These are phyloP conservation scores for Conoideocrella luteorostrata DNA, from an alignment of 2,329 filamentous ascomycete species.

Conservation along the genomic window DNA sequence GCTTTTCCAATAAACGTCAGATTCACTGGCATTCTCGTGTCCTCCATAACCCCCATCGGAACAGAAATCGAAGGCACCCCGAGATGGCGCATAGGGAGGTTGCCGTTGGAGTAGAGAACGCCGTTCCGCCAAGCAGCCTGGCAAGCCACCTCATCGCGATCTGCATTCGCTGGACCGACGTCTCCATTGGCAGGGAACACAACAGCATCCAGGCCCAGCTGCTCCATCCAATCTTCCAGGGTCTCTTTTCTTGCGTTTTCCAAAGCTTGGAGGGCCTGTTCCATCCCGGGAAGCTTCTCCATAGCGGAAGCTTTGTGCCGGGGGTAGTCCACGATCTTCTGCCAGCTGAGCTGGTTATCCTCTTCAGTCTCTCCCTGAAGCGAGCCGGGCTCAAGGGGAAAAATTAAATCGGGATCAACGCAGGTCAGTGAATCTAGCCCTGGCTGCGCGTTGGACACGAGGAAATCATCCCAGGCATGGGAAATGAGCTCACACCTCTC, in stretches of 20 bases:
- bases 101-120: conserved; percentile 47
- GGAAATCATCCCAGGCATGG: conserved; percentile 45
- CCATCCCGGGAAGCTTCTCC: conserved; percentile 35
- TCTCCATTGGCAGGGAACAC: conserved; percentile 46
- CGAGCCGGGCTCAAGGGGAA: not conserved
- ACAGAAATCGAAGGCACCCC: conserved; percentile 49
- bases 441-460: conserved; percentile 33
- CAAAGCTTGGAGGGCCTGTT: conserved; percentile 34
- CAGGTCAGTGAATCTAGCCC: conserved; percentile 16
- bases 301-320: conserved; percentile 19
- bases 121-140: conserved; percentile 29
- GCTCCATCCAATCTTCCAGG: conserved; percentile 44
- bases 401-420: not conserved
- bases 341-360: not conserved
- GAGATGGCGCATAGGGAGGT: conserved; percentile 44
- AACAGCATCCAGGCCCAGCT: conserved; percentile 33
- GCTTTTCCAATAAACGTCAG: conserved; percentile 45
- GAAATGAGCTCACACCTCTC: conserved; percentile 42
- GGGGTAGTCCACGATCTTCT: not conserved
- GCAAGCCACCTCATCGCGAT: conserved; percentile 22
- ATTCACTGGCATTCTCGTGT: conserved; percentile 44
- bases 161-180: conserved; percentile 41
- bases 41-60: conserved; percentile 43
- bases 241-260: conserved; percentile 42
- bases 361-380: not conserved